These are phyloP conservation scores for Cytospora schulzeri DNA, from an alignment of 2,329 filamentous ascomycete species.

Conservation along the genomic window DNA sequence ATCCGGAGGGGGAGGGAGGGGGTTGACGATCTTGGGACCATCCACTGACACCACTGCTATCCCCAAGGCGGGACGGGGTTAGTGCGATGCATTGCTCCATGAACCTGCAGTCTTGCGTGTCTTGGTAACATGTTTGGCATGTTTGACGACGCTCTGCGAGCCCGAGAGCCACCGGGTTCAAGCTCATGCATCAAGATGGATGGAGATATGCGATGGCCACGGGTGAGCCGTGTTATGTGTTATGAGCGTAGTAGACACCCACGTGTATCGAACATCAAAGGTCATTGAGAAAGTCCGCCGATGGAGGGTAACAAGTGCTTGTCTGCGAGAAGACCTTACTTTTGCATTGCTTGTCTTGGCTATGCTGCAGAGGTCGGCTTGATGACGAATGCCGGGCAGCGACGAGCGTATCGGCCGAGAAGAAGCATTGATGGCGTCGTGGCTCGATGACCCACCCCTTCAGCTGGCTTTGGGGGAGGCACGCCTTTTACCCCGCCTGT, in stretches of 20 bases:
- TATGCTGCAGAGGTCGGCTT: background rate
- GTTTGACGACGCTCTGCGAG: conserved; percentile 14
- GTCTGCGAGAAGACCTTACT: background rate
- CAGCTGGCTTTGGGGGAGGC: background rate
- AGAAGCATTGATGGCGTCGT: background rate
- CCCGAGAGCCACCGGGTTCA: conserved; percentile 16
- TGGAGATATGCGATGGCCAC: background rate
- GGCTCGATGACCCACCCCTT: background rate
- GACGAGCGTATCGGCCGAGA: background rate
- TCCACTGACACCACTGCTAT: no score
- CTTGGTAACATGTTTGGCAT: conserved; percentile 9
- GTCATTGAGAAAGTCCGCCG: background rate
- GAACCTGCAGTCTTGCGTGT: conserved; percentile 15
- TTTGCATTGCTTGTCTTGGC: background rate
- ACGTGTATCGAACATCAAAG: background rate
- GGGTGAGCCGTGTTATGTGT: background rate
- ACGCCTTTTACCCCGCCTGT: background rate
- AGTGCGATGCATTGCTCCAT: conserved; percentile 10
- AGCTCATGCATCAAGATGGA: conserved; percentile 11
- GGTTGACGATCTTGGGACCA: background rate
- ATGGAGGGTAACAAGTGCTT: background rate
- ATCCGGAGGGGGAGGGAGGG: conserved; percentile 16
- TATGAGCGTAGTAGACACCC: background rate
- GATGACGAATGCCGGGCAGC: background rate
- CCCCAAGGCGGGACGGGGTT: conserved; percentile 13